These are phyloP conservation scores for Bisporella sp. DNA, from an alignment of 2,329 filamentous ascomycete species.

Conservation along the genomic window DNA sequence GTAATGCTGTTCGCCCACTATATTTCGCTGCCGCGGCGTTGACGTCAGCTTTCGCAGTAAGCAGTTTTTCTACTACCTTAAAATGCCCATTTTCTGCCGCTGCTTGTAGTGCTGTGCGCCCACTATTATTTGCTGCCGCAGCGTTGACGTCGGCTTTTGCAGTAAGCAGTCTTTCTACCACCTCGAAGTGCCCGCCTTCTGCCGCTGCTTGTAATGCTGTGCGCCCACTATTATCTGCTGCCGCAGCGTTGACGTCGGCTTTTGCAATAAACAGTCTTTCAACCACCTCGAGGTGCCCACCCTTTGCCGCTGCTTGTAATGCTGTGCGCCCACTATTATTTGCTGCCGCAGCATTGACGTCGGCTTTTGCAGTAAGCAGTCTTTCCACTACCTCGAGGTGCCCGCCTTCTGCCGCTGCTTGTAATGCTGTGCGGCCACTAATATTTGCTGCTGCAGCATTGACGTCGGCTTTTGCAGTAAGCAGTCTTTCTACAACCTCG, in stretches of 20 bases:
- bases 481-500: constrained; percentile 23
- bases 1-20: neutral
- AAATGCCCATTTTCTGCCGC: neutral
- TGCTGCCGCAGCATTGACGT: neutral
- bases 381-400: neutral
- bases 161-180: neutral
- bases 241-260: neutral
- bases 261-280: neutral
- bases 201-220: neutral
- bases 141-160: neutral
- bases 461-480: constrained; percentile 8
- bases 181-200: neutral
- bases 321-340: neutral
- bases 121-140: neutral
- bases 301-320: neutral
- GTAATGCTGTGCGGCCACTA: neutral
- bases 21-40: neutral
- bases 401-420: neutral
- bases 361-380: neutral
- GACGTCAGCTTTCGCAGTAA: neutral
- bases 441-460: neutral
- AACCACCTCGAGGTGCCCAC: neutral
- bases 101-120: neutral
- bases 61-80: neutral
- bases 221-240: neutral